These are phyloP conservation scores for Primulina eburnea DNA, from an alignment of 257 asterid genomes.

Conservation along the genomic window DNA sequence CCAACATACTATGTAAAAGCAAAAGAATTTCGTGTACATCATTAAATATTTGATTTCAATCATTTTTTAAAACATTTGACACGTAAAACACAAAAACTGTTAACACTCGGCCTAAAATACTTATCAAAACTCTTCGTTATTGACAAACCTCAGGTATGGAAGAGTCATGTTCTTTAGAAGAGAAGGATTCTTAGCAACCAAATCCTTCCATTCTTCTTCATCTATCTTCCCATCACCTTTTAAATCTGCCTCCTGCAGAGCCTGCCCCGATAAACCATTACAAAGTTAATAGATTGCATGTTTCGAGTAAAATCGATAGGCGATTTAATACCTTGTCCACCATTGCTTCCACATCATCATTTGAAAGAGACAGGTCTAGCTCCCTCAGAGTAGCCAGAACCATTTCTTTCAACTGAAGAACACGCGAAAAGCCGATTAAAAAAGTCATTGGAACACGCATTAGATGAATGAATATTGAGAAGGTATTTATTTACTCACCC, in stretches of 20 bases:
- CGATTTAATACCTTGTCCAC: slow-evolving; percentile 50
- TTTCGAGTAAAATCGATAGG: background rate
- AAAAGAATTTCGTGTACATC: no score
- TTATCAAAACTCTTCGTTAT: background rate
- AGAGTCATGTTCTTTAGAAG: slow-evolving; percentile 88
- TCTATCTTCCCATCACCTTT: slow-evolving; percentile 88
- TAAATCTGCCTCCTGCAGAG: slow-evolving; percentile 52
- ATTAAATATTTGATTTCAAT: no score
- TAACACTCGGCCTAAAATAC: no score
- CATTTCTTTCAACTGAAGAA: slow-evolving; percentile 57
- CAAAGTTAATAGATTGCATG: slow-evolving; percentile 1
- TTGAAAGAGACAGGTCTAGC: slow-evolving; percentile 44
- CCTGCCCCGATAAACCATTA: slow-evolving; percentile 28
- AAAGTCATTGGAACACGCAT: background rate
- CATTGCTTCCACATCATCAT: slow-evolving; percentile 53
- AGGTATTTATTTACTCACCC: slow-evolving; percentile 37
- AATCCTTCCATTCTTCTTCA: slow-evolving; percentile 74
- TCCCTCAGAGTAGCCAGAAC: slow-evolving; percentile 59
- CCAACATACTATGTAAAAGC: no score
- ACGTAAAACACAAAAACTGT: background rate
- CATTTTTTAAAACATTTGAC: no score
- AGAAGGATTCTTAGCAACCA: slow-evolving; percentile 75
- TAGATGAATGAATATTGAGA: slow-evolving; percentile 9
- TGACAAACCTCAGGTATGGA: slow-evolving; percentile 69
- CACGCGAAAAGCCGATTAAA: background rate